Base-by-base conservation (phyloP, 2,329 filamentous ascomycete genomes). In the Colletotrichum coccodes region DNA sequence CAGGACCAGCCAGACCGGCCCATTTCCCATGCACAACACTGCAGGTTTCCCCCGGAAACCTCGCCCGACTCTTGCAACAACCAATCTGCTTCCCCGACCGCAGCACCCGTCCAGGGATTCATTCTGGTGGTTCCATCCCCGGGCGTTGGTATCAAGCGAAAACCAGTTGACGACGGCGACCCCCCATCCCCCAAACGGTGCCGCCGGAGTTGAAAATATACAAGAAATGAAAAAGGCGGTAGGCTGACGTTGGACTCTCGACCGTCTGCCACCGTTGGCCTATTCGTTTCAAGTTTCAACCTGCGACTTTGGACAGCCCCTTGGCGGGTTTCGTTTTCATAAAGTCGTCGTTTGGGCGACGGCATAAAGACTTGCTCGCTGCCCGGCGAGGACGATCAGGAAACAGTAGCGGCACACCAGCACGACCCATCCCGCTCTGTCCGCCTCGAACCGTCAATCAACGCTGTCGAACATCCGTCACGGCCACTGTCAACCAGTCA, bases 251-350 rank as follows among this genome's bases (percentile, higher is more conserved):
- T 44, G 16, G 54, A 26, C 21, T 36, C 47, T 65, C 63, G 36
- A 49, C 32, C 30, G 23, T 28, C 21, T 30, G 21, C 50, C 26
- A 60, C 64, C 59, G 64, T 67, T 58, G 52, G 34, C 52, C 44
- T 63, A 34, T 53, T 60, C 34, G 65, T 68, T 65, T 68, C 65
- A 65, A 36, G 65, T 68, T 68, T 65, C 61, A 65, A 23, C 40
- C 53, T 65, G 65, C 65, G 61, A 68, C 65, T 65, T 40, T 21
- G 61, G 49, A 18, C 53, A 28, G 54, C 49, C 34, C 54, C 40
- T 53, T 65, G 61, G 47, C 61, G 61, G 54, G 61, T 68, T 65
- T 65, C 53, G 61, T 60, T 68, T 44, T 56, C 40, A 59, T 38
- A 42, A 18, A n/a, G 40, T 47, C 40, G 61, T 68, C 47, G 53